Evolutionary conservation across 805 yeast genomes (phyloP).

Genomic region (Spathaspora gorwiae): DNA sequence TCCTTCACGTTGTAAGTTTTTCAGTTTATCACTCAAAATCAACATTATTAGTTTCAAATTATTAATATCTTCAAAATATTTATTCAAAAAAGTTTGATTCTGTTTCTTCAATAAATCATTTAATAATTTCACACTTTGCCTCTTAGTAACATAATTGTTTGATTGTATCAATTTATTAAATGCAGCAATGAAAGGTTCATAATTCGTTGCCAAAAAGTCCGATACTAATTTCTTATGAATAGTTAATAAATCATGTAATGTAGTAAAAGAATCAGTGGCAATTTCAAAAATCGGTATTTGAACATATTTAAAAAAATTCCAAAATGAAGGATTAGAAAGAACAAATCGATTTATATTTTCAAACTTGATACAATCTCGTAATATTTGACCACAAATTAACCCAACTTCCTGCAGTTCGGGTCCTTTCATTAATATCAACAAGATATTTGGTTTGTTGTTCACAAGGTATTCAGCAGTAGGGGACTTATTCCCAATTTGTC

Average conservation of each 20-base stretch:
- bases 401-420: slow-evolving; percentile 75
- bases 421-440: slow-evolving; percentile 59
- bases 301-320: slow-evolving; percentile 81
- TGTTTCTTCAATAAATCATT: slow-evolving; percentile 67
- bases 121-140: slow-evolving; percentile 80
- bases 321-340: slow-evolving; percentile 51
- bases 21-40: slow-evolving; percentile 79
- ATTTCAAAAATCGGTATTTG: slow-evolving; percentile 78
- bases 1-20: slow-evolving; percentile 84
- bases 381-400: slow-evolving; percentile 67
- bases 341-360: slow-evolving; percentile 64
- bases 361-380: slow-evolving; percentile 79
- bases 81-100: slow-evolving; percentile 67
- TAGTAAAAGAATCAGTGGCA: slow-evolving; percentile 84
- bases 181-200: slow-evolving; percentile 51
- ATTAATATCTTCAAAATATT: slow-evolving; percentile 74
- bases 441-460: slow-evolving; percentile 54
- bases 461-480: slow-evolving; percentile 78
- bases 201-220: slow-evolving; percentile 61
- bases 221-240: slow-evolving; percentile 64
- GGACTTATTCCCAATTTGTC: slow-evolving; percentile 68
- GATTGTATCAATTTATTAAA: slow-evolving; percentile 72
- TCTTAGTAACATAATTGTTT: slow-evolving; percentile 83
- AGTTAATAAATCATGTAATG: slow-evolving; percentile 66
- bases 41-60: slow-evolving; percentile 86